Conservation (phyloP, 441 rosid genomes). For the Erodium moschatum region DNA sequence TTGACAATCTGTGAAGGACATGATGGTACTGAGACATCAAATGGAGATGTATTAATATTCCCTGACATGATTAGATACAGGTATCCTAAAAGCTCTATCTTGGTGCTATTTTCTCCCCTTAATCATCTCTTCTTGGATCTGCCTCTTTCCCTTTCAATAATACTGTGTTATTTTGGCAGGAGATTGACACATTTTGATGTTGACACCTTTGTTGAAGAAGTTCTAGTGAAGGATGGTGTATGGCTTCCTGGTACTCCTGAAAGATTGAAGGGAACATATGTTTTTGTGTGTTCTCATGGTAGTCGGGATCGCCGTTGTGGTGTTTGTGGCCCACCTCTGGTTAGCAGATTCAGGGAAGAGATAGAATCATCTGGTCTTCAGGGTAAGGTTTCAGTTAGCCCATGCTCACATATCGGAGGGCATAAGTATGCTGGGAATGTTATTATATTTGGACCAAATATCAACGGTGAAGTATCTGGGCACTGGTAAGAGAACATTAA, state of each 20-base stretch:
- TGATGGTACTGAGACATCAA: conserved; percentile 95
- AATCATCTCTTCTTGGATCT: neutral
- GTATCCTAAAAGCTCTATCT: conserved; percentile 26
- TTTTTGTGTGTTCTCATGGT: conserved; percentile 90
- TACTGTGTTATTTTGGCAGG: conserved; percentile 36
- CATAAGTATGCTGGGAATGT: conserved; percentile 94
- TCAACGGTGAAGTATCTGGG: conserved; percentile 52
- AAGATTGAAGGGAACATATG: conserved; percentile 59
- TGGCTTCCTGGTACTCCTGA: conserved; percentile 96
- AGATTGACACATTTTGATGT: conserved; percentile 98
- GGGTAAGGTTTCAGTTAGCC: conserved; percentile 81
- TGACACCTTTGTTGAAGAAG: conserved; percentile 95
- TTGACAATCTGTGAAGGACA: conserved; percentile 95
- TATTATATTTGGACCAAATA: conserved; percentile 63
- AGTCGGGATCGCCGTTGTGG: conserved; percentile 88
- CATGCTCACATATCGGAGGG: conserved; percentile 95
- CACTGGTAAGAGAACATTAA: conserved; percentile 50
- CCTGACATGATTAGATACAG: conserved; percentile 99
- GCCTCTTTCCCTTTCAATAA: conserved; percentile 14
- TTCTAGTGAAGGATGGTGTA: conserved; percentile 86
- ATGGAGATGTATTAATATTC: conserved; percentile 94
- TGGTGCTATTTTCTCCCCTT: neutral
- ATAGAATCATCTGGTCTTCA: conserved; percentile 60
- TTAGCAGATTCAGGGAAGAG: conserved; percentile 79
- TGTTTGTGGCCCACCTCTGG: conserved; percentile 77